Conservation (phyloP, 2,329 filamentous ascomycete genomes). For the Ilyonectria destructans region DNA sequence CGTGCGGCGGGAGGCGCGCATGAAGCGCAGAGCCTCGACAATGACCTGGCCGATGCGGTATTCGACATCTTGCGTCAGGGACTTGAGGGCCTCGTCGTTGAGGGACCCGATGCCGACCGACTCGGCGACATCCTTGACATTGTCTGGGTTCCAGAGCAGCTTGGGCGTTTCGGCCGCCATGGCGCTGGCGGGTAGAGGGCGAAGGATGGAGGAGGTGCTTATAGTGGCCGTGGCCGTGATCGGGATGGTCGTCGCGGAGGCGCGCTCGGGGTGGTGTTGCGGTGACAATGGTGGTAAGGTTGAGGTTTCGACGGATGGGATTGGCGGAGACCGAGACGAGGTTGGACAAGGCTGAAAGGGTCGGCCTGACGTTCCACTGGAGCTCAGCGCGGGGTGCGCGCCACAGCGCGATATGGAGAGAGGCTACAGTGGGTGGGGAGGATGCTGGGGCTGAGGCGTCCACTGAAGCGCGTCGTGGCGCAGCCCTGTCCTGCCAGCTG, state of each 20-base stretch:
- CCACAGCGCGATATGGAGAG: background rate
- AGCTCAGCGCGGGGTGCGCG: constrained; percentile 7
- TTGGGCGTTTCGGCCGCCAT: constrained; percentile 62
- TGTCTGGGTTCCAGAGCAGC: constrained; percentile 95
- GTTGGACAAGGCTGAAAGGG: constrained; percentile 21
- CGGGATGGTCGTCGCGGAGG: constrained; percentile 2
- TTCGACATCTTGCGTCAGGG: constrained; percentile 93
- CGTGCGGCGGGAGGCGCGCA: constrained; percentile 92
- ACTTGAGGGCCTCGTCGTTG: constrained; percentile 88
- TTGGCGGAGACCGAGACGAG: constrained; percentile 23
- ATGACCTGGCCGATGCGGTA: constrained; percentile 95
- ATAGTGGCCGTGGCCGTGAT: background rate
- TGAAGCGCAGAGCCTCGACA: constrained; percentile 94
- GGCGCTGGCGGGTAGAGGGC: constrained; percentile 27
- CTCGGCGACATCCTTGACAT: constrained; percentile 95
- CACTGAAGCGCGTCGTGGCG: background rate
- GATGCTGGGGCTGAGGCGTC: background rate
- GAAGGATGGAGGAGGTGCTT: background rate
- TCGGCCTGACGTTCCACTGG: background rate
- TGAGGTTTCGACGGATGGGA: constrained; percentile 22
- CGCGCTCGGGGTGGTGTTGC: constrained; percentile 2
- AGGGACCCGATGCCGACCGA: constrained; percentile 90
- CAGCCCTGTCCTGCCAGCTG: background rate
- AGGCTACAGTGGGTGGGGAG: background rate
- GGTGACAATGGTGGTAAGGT: constrained; percentile 8